Base-by-base conservation (phyloP, 73 alveolate genomes). In the Paramecium pentaurelia region DNA sequence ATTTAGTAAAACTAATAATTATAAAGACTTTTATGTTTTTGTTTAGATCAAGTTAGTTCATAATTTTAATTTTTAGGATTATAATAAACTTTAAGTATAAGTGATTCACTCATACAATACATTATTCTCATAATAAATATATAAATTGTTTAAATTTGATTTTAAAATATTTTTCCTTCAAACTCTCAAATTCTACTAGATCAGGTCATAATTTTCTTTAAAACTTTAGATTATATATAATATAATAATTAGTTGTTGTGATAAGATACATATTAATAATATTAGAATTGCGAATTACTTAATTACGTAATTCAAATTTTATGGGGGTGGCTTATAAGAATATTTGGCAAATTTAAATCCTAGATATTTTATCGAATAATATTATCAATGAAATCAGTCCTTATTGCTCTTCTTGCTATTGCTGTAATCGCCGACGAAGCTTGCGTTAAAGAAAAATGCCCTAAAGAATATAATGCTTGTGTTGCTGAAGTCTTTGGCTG, bases 391-490 rank as follows among this genome's bases (percentile, higher is more conserved):
- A 80, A 80, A 80, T 18, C 91, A 40, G 8, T 80, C 40, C 30
- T 80, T 27, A 38, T 80, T 27, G 91, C 91, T 14, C 44, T 47
- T 12, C 44, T 80, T 10, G 49, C 45, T 25, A 42, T 80, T 80
- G 47, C 73, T 8, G 73, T 44, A 34, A 42, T 80, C n/a, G 91
- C 91, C 14, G 91, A 80, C 25, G 77, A 80, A 45, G 91, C 71
- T 22, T 80, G 91, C 25, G 77, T 80, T 36, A 80, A 80, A 28
- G 91, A 80, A 25, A 80, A 80, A 42, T 80, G 91, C 91, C 77
- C 91, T 14, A 49, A 80, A 7, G 58, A 80, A 45, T 80, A 80
- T 36, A 25, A 40, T 80, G 91, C 77, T 47, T 80, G 91, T 47
- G 58, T 27, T 44, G 58, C 71, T 9, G 75, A 80, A 20, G 47